Base-by-base conservation (phyloP, 2,329 filamentous ascomycete species). In the Arachnopeziza araneosa region DNA sequence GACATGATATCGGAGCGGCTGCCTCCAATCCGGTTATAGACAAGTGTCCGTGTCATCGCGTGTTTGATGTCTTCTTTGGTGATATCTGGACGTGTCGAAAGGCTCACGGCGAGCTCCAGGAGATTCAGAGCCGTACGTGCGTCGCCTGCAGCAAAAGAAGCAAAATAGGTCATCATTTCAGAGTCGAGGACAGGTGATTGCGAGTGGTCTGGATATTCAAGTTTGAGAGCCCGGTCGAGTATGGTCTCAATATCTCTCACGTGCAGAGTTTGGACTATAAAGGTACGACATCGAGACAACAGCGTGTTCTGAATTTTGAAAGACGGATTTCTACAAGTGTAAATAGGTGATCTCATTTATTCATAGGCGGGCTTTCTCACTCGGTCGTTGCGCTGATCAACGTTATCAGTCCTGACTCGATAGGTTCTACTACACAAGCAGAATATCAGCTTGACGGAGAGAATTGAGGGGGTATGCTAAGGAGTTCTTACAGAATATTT, bases 11-110 rank as follows among this genome's bases (percentile, higher is more conserved):
- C 57, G 36, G 23, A 55, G 52, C 57, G 57, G 50, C 57, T 51
- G 52, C 48, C 52, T 36, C 57, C 57, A 24, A 19, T 51, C 23
- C 44, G 57, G 51, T 58, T 48, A 55, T 58, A 58, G 17, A 55
- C 52, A 58, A 58, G 57, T 12, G 57, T 58, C 36, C 51, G 57
- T 50, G 57, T 58, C 57, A 58, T 58, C 23, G 57, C 55, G n/a
- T 58, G 55, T 52, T 58, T 54, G 52, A 58, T 58, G 57, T 6
- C n/a, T 55, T 54, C 57, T 58, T 58, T 58, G 12, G 57, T 55
- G 2, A 58, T 50, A 24, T 58, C 52, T 44, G 52, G 1, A 24
- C 57, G 36, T 51, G 52, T 58, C 24, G 57, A 50, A 51, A 58
- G 57, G 50, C 57, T 58, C 52, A 58, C 51, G 36, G 52, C 44